Evolutionary conservation across 2,329 filamentous ascomycete species (phyloP).

Genomic region (Aspergillus brunneoviolaceus): DNA sequence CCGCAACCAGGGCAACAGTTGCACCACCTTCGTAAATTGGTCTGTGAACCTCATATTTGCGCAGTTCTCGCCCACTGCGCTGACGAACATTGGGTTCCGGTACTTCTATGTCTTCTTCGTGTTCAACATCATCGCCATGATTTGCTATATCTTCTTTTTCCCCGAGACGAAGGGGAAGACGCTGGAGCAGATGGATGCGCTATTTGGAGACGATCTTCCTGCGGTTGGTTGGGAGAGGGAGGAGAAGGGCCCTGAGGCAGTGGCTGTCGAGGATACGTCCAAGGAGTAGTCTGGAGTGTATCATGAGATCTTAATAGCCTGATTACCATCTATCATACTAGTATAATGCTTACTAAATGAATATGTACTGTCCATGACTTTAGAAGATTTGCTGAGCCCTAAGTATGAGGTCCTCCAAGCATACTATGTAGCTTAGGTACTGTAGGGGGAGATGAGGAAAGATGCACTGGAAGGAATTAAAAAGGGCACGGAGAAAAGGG

Average conservation of each 20-base stretch:
- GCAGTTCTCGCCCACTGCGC: slow-evolving; percentile 48
- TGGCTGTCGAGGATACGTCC: not conserved
- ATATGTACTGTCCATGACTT: no score
- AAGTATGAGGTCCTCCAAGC: no score
- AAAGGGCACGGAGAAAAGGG: no score
- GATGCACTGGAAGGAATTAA: no score
- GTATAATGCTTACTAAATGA: no score
- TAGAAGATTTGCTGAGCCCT: no score
- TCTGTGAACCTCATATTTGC: slow-evolving; percentile 49
- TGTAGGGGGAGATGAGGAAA: no score
- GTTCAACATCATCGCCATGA: slow-evolving; percentile 46
- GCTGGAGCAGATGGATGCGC: slow-evolving; percentile 28
- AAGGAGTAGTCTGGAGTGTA: not conserved
- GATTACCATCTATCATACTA: no score
- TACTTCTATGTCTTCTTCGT: slow-evolving; percentile 51
- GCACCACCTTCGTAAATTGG: slow-evolving; percentile 43
- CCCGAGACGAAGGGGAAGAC: slow-evolving; percentile 33
- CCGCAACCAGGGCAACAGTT: slow-evolving; percentile 40
- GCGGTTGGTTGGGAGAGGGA: not conserved
- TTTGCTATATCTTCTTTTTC: slow-evolving; percentile 35
- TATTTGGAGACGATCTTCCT: slow-evolving; percentile 21
- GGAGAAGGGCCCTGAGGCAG: not conserved
- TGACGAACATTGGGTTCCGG: slow-evolving; percentile 43
- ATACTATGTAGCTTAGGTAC: no score
- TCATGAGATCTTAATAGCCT: no score